Percentiles rank a stretch among this genome's conserved stretches.
phyloP scores from a whole-genome alignment of 1,284 basidiomycete genomes.

The Hemileia vastatrix region DNA sequence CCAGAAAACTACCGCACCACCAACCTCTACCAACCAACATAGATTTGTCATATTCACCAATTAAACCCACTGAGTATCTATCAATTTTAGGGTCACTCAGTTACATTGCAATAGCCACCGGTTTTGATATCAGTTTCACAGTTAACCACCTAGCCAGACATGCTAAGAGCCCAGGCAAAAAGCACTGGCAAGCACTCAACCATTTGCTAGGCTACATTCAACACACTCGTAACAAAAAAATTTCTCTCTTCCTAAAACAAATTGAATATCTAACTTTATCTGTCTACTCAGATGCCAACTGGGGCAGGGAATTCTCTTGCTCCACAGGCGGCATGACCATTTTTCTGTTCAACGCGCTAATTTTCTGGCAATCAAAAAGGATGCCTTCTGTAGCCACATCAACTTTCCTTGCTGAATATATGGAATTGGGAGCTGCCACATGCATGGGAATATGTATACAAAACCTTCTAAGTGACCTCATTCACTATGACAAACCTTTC shows the following conservation, averaged over 20 bases:
- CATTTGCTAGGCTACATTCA: not conserved
- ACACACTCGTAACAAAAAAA: not conserved
- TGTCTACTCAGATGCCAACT: not conserved
- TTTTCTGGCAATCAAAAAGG: not conserved
- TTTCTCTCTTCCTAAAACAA: not conserved
- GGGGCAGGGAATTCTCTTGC: not conserved
- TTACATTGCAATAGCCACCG: not conserved
- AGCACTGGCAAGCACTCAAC: not conserved
- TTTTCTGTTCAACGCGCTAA: not conserved
- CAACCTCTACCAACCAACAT: too few species aligned
- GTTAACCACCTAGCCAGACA: not conserved
- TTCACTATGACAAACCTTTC: too few species aligned
- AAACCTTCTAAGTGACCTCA: too few species aligned
- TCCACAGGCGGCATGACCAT: not conserved
- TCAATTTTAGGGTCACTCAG: not conserved
- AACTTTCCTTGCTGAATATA: conserved; percentile 3
- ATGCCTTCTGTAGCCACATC: not conserved
- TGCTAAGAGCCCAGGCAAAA: not conserved
- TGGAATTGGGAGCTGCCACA: not conserved
- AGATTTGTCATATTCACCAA: too few species aligned
- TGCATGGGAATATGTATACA: not conserved
- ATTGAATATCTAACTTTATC: not conserved
- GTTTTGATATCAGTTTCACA: conserved; percentile 1
- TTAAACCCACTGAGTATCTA: too few species aligned
- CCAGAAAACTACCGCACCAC: not conserved